phyloP scores from a whole-genome alignment of 2,329 filamentous ascomycete genomes.

The Elsinoe necatrix region DNA sequence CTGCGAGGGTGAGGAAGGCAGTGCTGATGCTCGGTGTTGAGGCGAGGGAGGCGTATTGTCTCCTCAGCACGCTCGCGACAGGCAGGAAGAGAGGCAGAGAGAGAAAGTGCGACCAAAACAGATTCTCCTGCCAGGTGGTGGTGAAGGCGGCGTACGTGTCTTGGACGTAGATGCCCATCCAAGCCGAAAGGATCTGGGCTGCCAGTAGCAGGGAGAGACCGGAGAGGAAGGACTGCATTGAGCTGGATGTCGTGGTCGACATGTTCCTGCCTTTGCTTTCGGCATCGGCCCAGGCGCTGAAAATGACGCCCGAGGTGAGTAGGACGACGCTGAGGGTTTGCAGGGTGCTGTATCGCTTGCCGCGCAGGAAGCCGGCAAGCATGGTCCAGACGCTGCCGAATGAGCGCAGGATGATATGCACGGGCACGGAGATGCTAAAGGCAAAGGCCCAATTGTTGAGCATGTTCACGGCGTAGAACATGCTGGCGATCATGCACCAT shows the following conservation, averaged over 20 bases:
- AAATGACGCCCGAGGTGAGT: constrained; percentile 76
- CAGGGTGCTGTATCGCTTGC: constrained; percentile 71
- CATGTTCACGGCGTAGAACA: constrained; percentile 91
- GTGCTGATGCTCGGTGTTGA: constrained; percentile 50
- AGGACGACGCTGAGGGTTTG: constrained; percentile 76
- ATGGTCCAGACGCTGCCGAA: constrained; percentile 96
- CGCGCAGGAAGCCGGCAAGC: constrained; percentile 76
- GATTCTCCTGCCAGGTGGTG: constrained; percentile 86
- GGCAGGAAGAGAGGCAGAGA: constrained; percentile 69
- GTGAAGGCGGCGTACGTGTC: constrained; percentile 79
- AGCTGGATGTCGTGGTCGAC: constrained; percentile 20
- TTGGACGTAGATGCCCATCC: constrained; percentile 93
- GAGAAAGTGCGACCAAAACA: constrained; percentile 82
- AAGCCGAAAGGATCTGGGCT: constrained; percentile 81
- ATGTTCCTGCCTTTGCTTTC: constrained; percentile 59
- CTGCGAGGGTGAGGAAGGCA: constrained; percentile 24
- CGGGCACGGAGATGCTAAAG: constrained; percentile 89
- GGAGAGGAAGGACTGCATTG: constrained; percentile 47
- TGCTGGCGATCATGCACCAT: constrained; percentile 79
- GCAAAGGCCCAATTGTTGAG: constrained; percentile 97
- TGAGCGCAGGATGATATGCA: constrained; percentile 93
- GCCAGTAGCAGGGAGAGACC: constrained; percentile 77
- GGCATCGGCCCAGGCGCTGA: constrained; percentile 84
- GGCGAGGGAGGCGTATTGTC: constrained; percentile 57
- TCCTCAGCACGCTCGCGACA: constrained; percentile 56